A percentile compares a stretch with the other conserved stretches of the same genome.
Evolutionary conservation across 768 basidiomycete genomes (phyloP).

Genomic region (Cubamyces lactineus): DNA sequence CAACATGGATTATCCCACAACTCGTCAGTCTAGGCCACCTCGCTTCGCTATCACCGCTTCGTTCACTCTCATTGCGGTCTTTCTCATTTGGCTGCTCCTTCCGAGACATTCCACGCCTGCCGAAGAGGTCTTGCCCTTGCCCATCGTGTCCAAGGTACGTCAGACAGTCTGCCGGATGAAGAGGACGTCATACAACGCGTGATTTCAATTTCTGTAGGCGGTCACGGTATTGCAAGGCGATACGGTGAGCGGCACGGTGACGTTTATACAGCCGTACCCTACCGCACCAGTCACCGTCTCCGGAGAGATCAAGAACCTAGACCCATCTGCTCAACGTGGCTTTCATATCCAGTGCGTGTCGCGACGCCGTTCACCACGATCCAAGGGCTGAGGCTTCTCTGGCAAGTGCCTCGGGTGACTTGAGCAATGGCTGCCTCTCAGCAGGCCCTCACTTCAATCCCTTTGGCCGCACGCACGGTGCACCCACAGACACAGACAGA

Average conservation of each 20-base stretch:
- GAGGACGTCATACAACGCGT: neutral
- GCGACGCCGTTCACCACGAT: neutral
- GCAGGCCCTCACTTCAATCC: constrained; percentile 84
- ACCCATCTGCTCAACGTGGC: constrained; percentile 61
- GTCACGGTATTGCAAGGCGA: constrained; percentile 65
- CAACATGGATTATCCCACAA: constrained; percentile 11
- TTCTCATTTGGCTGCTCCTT: constrained; percentile 28
- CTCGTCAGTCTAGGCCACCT: constrained; percentile 26
- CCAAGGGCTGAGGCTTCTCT: neutral
- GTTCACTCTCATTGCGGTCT: constrained; percentile 26
- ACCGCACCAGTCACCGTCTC: constrained; percentile 60
- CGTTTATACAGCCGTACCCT: constrained; percentile 59
- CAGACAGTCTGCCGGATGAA: too few relatives aligned
- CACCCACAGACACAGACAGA: constrained; percentile 53
- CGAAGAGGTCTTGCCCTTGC: constrained; percentile 11
- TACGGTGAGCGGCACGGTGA: constrained; percentile 66
- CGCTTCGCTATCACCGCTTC: constrained; percentile 27
- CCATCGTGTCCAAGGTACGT: constrained; percentile 26
- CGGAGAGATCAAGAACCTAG: constrained; percentile 64
- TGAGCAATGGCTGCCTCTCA: constrained; percentile 65
- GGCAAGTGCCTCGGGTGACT: constrained; percentile 53
- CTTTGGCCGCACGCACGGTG: constrained; percentile 64
- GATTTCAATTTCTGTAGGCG: constrained; percentile 41
- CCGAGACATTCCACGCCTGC: constrained; percentile 10
- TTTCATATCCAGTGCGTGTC: constrained; percentile 79